These are phyloP conservation scores for Scytalidium lignicola DNA, from an alignment of 2,329 filamentous ascomycete species.

Conservation along the genomic window DNA sequence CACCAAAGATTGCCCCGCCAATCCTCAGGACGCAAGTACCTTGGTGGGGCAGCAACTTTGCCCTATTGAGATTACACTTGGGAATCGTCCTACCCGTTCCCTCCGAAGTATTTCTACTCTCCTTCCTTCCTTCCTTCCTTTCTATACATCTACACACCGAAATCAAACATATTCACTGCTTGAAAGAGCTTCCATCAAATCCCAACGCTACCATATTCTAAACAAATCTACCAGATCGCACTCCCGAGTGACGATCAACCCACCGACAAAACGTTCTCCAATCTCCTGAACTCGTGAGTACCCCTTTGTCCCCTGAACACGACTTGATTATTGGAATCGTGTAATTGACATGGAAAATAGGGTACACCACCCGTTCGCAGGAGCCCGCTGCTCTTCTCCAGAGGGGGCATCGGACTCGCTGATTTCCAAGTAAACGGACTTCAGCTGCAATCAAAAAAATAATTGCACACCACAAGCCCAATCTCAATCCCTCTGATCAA, in stretches of 20 bases:
- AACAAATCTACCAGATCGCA: constrained; percentile 19
- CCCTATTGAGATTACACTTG: not conserved
- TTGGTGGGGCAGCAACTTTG: not conserved
- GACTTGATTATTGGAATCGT: constrained; percentile 10
- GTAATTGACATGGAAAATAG: constrained; percentile 40
- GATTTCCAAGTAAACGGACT: constrained; percentile 47
- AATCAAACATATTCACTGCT: too few species aligned
- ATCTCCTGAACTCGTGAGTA: constrained; percentile 91
- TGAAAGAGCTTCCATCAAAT: too few species aligned
- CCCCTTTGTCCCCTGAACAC: not conserved
- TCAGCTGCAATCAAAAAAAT: constrained; percentile 9
- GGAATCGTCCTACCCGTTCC: not conserved
- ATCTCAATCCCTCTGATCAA: constrained; percentile 30
- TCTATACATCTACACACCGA: not conserved
- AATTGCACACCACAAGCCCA: constrained; percentile 1
- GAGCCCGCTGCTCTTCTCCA: constrained; percentile 88
- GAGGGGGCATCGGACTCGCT: constrained; percentile 72
- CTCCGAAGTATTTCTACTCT: constrained; percentile 3
- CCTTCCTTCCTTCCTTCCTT: constrained; percentile 3
- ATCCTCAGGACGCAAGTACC: too few species aligned
- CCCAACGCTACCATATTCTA: constrained; percentile 4
- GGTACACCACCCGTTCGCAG: constrained; percentile 92
- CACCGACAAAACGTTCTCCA: constrained; percentile 96
- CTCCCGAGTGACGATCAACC: constrained; percentile 29
- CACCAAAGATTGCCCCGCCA: too few species aligned